A percentile compares a stretch with the other conserved stretches of the same genome.
These are phyloP conservation scores for Raphidocelis subcapitata DNA, from an alignment of 139 green algal genomes.

Conservation along the genomic window DNA sequence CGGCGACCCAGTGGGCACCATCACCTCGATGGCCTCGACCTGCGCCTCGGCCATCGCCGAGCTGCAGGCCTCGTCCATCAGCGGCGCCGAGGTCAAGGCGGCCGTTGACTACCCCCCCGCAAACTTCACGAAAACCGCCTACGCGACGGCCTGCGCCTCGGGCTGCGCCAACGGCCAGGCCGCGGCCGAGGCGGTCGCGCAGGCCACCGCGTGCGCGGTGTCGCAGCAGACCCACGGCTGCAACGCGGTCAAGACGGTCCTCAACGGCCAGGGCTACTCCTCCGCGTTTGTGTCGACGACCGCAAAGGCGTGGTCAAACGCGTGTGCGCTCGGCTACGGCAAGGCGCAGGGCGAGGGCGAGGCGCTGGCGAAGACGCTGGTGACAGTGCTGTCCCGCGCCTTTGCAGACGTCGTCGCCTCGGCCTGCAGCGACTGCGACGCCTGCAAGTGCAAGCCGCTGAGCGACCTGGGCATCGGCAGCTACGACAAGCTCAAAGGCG, in stretches of 20 bases:
- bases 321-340: slow-evolving; percentile 18
- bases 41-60: slow-evolving; percentile 24
- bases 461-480: neutral
- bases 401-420: slow-evolving; percentile 19
- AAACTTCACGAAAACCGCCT: slow-evolving; percentile 14
- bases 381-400: slow-evolving; percentile 11
- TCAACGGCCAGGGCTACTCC: slow-evolving; percentile 16
- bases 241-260: slow-evolving; percentile 12
- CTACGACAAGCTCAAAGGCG: slow-evolving; percentile 13
- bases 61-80: slow-evolving; percentile 17
- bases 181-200: slow-evolving; percentile 23
- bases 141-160: slow-evolving; percentile 10
- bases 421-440: slow-evolving; percentile 18
- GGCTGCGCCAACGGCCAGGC: slow-evolving; percentile 22
- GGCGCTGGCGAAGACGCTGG: slow-evolving; percentile 17
- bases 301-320: slow-evolving; percentile 23
- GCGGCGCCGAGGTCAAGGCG: slow-evolving; percentile 24
- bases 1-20: slow-evolving; percentile 24
- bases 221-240: slow-evolving; percentile 22
- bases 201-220: slow-evolving; percentile 21
- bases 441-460: slow-evolving; percentile 33
- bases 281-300: slow-evolving; percentile 26
- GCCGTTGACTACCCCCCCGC: slow-evolving; percentile 4
- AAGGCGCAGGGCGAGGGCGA: slow-evolving; percentile 7
- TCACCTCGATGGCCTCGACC: slow-evolving; percentile 10